Evolutionary conservation across 164 flowering plant species (phyloP).

Genomic region (Macadamia tetraphylla): DNA sequence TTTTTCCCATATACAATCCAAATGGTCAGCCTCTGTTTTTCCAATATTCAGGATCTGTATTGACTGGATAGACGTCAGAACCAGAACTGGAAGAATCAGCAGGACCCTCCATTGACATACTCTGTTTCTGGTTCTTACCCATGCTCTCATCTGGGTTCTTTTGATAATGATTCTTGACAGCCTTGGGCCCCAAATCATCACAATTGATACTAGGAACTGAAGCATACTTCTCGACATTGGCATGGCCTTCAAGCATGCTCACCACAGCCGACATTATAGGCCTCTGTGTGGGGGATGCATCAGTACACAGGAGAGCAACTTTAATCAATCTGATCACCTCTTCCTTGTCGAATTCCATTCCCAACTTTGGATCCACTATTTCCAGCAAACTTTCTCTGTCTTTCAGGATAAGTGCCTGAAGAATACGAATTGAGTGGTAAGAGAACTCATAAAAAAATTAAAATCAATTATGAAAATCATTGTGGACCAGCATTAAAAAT

Average conservation of each 20-base stretch:
- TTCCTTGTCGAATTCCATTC: slow-evolving; percentile 10
- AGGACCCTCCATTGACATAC: slow-evolving; percentile 4
- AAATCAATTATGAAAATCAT: not conserved
- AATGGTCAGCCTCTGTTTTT: too few species aligned
- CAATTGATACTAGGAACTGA: slow-evolving; percentile 3
- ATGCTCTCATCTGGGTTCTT: slow-evolving; percentile 8
- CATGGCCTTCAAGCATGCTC: slow-evolving; percentile 32
- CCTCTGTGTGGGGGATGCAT: slow-evolving; percentile 24
- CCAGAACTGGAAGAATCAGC: not conserved
- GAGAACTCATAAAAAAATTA: not conserved
- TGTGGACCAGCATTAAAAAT: not conserved
- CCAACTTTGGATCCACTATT: slow-evolving; percentile 26
- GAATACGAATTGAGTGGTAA: not conserved
- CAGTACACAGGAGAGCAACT: slow-evolving; percentile 27
- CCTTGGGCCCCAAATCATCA: slow-evolving; percentile 10
- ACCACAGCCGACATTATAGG: slow-evolving; percentile 31
- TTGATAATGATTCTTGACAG: slow-evolving; percentile 7
- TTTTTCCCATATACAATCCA: too few species aligned
- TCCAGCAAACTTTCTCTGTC: slow-evolving; percentile 25
- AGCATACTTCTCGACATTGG: slow-evolving; percentile 8
- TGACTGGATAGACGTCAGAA: too few species aligned
- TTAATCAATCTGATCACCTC: slow-evolving; percentile 19
- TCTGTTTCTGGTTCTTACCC: slow-evolving; percentile 3
- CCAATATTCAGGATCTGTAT: too few species aligned
- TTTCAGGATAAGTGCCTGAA: slow-evolving; percentile 18